These are phyloP conservation scores for Endocalyx cinctus DNA, from an alignment of 2,329 filamentous ascomycete genomes.

Conservation along the genomic window DNA sequence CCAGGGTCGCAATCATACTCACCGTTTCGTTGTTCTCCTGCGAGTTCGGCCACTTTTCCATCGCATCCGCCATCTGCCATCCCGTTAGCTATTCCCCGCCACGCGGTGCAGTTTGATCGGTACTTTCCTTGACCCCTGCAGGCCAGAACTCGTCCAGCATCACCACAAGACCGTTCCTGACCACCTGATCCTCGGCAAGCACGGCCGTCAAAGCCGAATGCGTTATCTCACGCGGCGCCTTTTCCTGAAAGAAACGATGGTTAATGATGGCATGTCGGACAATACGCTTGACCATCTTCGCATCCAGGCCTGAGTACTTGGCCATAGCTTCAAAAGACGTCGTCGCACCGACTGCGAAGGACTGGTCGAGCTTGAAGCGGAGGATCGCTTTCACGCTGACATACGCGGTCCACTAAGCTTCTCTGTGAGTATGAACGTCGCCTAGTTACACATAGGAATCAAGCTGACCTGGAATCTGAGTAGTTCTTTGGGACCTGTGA, in stretches of 20 bases:
- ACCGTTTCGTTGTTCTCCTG: slow-evolving; percentile 20
- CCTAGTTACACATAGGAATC: too few relatives aligned
- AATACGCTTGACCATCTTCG: slow-evolving; percentile 17
- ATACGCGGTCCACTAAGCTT: slow-evolving; percentile 14
- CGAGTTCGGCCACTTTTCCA: slow-evolving; percentile 23
- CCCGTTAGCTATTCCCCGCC: too few relatives aligned
- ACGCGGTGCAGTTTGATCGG: too few relatives aligned
- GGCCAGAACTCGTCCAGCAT: slow-evolving; percentile 21
- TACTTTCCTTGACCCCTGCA: slow-evolving; percentile 13
- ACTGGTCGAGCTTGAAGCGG: slow-evolving; percentile 14
- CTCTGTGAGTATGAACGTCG: too few relatives aligned
- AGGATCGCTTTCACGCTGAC: slow-evolving; percentile 15
- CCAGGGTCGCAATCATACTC: slow-evolving; percentile 1
- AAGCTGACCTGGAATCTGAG: slow-evolving; percentile 11
- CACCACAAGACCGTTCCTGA: slow-evolving; percentile 15
- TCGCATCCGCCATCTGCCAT: slow-evolving; percentile 17
- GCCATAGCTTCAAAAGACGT: slow-evolving; percentile 13
- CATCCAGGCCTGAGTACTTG: slow-evolving; percentile 9
- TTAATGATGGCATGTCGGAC: slow-evolving; percentile 26
- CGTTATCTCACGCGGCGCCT: slow-evolving; percentile 23
- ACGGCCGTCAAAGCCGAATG: slow-evolving; percentile 17
- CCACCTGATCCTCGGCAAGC: slow-evolving; percentile 11
- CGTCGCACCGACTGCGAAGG: slow-evolving; percentile 10
- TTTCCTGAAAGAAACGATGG: slow-evolving; percentile 26
- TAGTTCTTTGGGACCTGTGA: slow-evolving; percentile 13